These are phyloP conservation scores for Phyllosticta citrichinensis DNA, from an alignment of 2,329 filamentous ascomycete species.

Conservation along the genomic window DNA sequence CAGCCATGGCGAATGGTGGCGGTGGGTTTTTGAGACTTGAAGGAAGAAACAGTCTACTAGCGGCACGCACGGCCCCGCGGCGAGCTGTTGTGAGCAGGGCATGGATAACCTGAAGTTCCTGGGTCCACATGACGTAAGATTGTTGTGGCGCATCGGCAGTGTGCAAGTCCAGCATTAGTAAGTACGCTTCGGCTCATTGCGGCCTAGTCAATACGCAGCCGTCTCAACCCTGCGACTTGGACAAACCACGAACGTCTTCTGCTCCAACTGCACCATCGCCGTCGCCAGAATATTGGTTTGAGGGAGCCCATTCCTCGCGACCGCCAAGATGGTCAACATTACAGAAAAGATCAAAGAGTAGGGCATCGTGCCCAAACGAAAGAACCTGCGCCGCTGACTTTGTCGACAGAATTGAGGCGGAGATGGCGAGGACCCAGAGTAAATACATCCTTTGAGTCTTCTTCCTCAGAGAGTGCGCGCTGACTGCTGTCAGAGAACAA, in stretches of 20 bases:
- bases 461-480: constrained; percentile 13
- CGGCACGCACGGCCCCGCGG: background rate
- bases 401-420: constrained; percentile 73
- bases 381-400: background rate
- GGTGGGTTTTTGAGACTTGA: background rate
- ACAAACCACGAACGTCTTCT: background rate
- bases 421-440: constrained; percentile 99
- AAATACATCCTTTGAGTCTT: constrained; percentile 29
- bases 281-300: background rate
- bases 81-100: background rate
- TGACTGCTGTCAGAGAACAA: constrained; percentile 70
- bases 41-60: background rate
- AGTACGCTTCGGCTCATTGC: background rate
- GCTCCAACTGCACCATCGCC: background rate
- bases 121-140: background rate
- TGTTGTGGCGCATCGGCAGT: background rate
- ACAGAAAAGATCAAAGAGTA: constrained; percentile 99
- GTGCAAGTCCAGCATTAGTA: background rate
- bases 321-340: constrained; percentile 82
- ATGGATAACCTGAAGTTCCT: background rate
- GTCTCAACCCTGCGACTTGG: background rate
- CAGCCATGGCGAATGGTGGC: background rate
- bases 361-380: constrained; percentile 24
- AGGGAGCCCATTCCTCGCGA: constrained; percentile 4
- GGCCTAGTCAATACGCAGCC: background rate